Base-by-base conservation (phyloP, 192 early-diverging fungal species). In the Coemansia sp. region DNA sequence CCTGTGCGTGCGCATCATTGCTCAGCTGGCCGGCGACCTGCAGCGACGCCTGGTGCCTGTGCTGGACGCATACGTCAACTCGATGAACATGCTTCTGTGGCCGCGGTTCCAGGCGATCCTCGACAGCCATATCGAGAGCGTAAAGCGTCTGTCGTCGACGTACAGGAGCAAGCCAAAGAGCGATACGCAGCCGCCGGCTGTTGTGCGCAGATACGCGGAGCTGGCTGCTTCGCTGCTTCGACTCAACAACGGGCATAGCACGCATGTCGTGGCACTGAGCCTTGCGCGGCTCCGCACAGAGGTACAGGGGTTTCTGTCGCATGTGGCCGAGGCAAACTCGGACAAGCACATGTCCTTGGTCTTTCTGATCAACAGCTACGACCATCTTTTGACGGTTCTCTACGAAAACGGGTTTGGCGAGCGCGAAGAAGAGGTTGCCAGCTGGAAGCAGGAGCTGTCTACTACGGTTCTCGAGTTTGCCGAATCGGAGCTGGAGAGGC, bases 311-410 rank as follows among this genome's bases (percentile, higher is more conserved):
- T 78, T 95, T 16, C 76, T 99, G 24, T 69, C 88, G 18, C 78
- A 85, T 32, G 87, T 93, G 78, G 86, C 90, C 0, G 87, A 81
- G 11, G 86, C 89, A 36, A 86, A 91, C 58, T 58, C 77, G 8
- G 90, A 92, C 53, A 75, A 75, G 20, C 89, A 89, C 45, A 84
- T 80, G 24, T 71, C 87, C 30, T 74, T 91, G 45, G 86, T 92
- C 13, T 95, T 95, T 62, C 77, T 93, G 61, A 94, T 99, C 69
- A 99, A 97, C 83, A 99, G 95, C 67, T 90, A 90, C 72, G 95
- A 99, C 64, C 78, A 95, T 16, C 86, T 97, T 20, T 75, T 90
- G 24, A 82, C 88, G 3, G 88, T 95, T 32, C 80, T 98, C 25
- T 75, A 84, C 46, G 94, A 82, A 29, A 72, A 78, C 68, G 74